phyloP scores from a whole-genome alignment of 202 grass and related monocot species.

The Bolboschoenoplectus hybrid region DNA sequence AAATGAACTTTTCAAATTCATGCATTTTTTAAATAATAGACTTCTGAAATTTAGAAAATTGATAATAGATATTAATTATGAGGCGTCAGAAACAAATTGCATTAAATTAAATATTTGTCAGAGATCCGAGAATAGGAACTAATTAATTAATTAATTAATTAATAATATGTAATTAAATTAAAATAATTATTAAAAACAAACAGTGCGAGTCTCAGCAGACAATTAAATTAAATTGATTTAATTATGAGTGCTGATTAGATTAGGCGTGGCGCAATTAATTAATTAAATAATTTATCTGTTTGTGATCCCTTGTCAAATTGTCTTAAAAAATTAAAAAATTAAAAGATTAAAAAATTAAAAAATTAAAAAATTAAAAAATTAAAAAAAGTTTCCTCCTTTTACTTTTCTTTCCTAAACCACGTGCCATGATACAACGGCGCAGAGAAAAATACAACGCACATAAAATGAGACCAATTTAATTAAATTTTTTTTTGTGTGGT shows the following conservation, averaged over 20 bases:
- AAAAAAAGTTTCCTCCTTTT: neutral
- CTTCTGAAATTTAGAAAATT: no score
- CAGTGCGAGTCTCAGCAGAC: no score
- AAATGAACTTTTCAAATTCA: neutral
- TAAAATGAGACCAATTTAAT: neutral
- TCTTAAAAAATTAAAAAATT: neutral
- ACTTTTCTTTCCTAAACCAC: neutral
- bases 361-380: neutral
- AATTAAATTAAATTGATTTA: no score
- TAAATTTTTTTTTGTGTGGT: neutral
- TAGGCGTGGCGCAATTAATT: neutral
- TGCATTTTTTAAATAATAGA: neutral
- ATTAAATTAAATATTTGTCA: neutral
- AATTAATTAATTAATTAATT: neutral
- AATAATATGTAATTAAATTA: no score
- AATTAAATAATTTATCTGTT: neutral
- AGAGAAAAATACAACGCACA: neutral
- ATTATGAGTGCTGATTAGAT: neutral
- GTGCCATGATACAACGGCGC: slow-evolving; percentile 11
- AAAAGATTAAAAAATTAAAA: neutral
- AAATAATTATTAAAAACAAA: no score
- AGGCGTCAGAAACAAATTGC: neutral
- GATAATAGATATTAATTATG: neutral
- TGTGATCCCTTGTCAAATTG: neutral
- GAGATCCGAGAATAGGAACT: neutral